Percentiles rank a stretch among this genome's conserved stretches.
phyloP scores from a whole-genome alignment of 352 stramenopile genomes.

The Phytophthora podocarpi region DNA sequence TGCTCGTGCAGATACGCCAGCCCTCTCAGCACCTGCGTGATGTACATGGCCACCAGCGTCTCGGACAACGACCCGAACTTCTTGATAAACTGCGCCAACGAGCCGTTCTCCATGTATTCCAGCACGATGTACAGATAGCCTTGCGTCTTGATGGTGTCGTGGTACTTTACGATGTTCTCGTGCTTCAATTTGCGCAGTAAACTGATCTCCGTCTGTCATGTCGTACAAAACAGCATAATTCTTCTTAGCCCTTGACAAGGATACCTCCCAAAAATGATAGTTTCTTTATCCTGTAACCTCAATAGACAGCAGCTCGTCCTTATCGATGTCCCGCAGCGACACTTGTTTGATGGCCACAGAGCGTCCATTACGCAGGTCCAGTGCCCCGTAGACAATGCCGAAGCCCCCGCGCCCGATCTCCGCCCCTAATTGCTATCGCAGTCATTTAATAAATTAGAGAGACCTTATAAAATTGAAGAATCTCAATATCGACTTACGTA shows the following conservation, averaged over 20 bases:
- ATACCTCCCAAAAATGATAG: constrained; percentile 3
- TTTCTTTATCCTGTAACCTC: constrained; percentile 43
- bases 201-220: constrained; percentile 86
- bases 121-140: constrained; percentile 86
- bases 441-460: constrained; percentile 9
- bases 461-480: neutral
- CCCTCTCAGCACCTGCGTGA: constrained; percentile 91
- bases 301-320: constrained; percentile 82
- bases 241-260: too few species aligned
- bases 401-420: constrained; percentile 94
- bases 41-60: constrained; percentile 91
- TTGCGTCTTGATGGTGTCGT: constrained; percentile 92
- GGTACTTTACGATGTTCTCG: constrained; percentile 96
- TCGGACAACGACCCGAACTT: constrained; percentile 93
- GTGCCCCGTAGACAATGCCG: constrained; percentile 88
- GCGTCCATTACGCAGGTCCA: constrained; percentile 82
- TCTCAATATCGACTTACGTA: constrained; percentile 49
- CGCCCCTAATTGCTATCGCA: constrained; percentile 83
- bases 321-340: constrained; percentile 82
- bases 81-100: constrained; percentile 92
- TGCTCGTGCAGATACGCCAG: constrained; percentile 92
- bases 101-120: constrained; percentile 96
- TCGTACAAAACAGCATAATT: constrained; percentile 3
- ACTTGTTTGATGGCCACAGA: constrained; percentile 91
- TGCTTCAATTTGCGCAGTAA: constrained; percentile 94